Evolutionary conservation across 192 early-diverging fungal genomes (phyloP).

Genomic region (Coemansia sp.): DNA sequence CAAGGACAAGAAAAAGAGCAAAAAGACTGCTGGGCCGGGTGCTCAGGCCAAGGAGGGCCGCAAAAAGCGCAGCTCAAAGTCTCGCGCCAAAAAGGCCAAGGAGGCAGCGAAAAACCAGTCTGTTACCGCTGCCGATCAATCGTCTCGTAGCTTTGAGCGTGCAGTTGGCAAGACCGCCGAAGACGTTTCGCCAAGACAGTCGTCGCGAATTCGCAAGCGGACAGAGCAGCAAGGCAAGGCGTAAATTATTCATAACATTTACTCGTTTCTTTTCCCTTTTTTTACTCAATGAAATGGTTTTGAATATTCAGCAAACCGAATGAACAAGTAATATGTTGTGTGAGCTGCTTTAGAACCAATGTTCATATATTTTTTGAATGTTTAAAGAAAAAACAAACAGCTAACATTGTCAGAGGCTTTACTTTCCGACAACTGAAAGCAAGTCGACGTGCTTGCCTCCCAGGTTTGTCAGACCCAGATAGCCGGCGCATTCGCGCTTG

Average conservation of each 20-base stretch:
- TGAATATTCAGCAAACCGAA: no score
- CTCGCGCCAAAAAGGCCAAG: neutral
- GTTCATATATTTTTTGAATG: neutral
- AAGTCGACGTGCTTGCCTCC: slow-evolving; percentile 57
- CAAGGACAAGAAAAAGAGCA: slow-evolving; percentile 6
- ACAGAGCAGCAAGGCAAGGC: neutral
- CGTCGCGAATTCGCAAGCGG: slow-evolving; percentile 35
- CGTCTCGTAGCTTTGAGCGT: slow-evolving; percentile 21
- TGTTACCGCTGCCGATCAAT: neutral
- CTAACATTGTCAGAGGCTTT: neutral
- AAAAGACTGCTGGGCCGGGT: neutral
- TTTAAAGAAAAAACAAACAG: slow-evolving; percentile 5
- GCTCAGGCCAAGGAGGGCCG: neutral
- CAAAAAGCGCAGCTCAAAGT: slow-evolving; percentile 8
- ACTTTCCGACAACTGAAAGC: slow-evolving; percentile 55
- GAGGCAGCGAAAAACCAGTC: neutral
- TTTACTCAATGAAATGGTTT: no score
- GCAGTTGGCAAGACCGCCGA: slow-evolving; percentile 8
- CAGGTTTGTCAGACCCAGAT: slow-evolving; percentile 59
- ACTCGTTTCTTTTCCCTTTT: neutral
- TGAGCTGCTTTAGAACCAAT: no score
- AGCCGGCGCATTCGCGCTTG: slow-evolving; percentile 57
- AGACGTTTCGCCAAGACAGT: slow-evolving; percentile 6
- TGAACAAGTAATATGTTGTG: no score
- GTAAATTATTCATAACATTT: neutral